phyloP scores from a whole-genome alignment of 2,329 filamentous ascomycete species.

The Colletotrichum siamense region DNA sequence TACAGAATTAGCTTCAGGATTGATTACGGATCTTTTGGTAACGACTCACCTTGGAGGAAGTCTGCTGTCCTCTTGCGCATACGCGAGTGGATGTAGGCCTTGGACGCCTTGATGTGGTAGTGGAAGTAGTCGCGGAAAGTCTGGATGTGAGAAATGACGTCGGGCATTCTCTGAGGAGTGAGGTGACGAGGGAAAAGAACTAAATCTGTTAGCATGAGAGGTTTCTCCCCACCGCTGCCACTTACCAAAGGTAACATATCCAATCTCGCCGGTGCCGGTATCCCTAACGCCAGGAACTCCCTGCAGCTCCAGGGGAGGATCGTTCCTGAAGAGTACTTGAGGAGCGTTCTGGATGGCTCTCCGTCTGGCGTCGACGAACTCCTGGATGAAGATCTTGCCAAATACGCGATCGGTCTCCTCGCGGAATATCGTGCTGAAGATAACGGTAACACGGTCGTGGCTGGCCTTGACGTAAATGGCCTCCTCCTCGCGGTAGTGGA shows the following conservation, averaged over 20 bases:
- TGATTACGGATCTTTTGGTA: neutral
- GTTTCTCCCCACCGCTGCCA: neutral
- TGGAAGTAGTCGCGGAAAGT: conserved; percentile 99
- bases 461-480: conserved; percentile 98
- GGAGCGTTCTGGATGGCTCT: conserved; percentile 98
- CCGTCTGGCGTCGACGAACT: conserved; percentile 95
- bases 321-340: conserved; percentile 94
- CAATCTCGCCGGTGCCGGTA: conserved; percentile 82
- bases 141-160: conserved; percentile 98
- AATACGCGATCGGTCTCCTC: conserved; percentile 98
- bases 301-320: conserved; percentile 90
- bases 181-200: conserved; percentile 96
- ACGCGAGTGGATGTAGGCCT: conserved; percentile 97
- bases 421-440: conserved; percentile 97
- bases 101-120: conserved; percentile 99
- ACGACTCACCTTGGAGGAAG: conserved; percentile 85
- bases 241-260: conserved; percentile 97
- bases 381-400: conserved; percentile 97
- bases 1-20: neutral
- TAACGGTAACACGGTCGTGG: conserved; percentile 96
- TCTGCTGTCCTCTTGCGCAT: conserved; percentile 98
- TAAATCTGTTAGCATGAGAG: conserved; percentile 39
- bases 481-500: conserved; percentile 98
- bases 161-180: conserved; percentile 85
- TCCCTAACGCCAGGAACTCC: conserved; percentile 82